phyloP scores from a whole-genome alignment of 1,284 basidiomycete genomes.

The Chalciporus piperatoides region DNA sequence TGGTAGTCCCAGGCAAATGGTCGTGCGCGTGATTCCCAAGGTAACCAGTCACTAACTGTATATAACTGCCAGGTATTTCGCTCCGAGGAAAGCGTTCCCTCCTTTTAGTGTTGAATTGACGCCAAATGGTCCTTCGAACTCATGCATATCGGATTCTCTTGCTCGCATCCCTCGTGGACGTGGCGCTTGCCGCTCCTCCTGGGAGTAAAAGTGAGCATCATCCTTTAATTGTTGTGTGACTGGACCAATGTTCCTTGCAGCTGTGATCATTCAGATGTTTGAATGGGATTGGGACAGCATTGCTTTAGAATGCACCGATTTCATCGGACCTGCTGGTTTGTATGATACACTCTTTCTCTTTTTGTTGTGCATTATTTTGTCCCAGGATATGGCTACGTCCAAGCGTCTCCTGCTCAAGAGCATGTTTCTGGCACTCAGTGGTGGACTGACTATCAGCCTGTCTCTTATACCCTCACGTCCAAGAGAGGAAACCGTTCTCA shows the following conservation, averaged over 20 bases:
- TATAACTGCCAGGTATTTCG: not conserved
- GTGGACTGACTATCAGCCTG: constrained; percentile 72
- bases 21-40: not conserved
- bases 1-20: not conserved
- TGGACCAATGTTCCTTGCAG: not conserved
- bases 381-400: constrained; percentile 60
- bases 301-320: constrained; percentile 59
- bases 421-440: constrained; percentile 49
- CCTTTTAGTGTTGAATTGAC: not conserved
- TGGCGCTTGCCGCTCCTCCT: not conserved
- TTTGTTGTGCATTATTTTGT: not conserved
- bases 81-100: not conserved
- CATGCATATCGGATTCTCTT: not conserved
- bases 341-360: not conserved
- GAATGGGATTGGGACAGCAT: constrained; percentile 55
- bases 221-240: not conserved
- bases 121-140: not conserved
- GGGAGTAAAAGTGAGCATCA: not conserved
- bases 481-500: constrained; percentile 55
- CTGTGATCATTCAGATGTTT: constrained; percentile 57
- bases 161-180: not conserved
- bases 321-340: constrained; percentile 55
- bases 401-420: constrained; percentile 36
- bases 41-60: not conserved
- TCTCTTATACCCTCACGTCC: constrained; percentile 57